Evolutionary conservation across 148 eudicot species (phyloP).

Genomic region (Suaeda aralocaspica): DNA sequence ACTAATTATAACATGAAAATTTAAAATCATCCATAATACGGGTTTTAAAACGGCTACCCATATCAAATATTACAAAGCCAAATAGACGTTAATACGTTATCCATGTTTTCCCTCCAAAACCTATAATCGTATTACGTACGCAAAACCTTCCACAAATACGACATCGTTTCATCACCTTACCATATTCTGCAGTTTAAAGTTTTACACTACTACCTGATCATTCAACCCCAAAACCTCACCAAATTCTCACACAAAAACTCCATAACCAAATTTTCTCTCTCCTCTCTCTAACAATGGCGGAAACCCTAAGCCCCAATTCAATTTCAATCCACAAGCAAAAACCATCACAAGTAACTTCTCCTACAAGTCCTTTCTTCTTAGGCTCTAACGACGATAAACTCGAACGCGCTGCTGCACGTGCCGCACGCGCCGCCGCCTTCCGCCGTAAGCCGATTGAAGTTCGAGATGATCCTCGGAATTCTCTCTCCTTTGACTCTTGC

Average conservation of each 20-base stretch:
- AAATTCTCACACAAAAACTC: too few relatives aligned
- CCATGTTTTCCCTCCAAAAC: background rate
- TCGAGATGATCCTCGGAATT: constrained; percentile 16
- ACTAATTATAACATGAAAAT: too few relatives aligned
- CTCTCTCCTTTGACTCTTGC: constrained; percentile 22
- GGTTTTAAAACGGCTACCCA: too few relatives aligned
- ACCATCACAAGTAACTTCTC: constrained; percentile 28
- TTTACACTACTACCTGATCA: too few relatives aligned
- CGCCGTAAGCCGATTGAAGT: constrained; percentile 49
- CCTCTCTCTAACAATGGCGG: constrained; percentile 40
- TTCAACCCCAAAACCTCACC: background rate
- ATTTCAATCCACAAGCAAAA: constrained; percentile 28
- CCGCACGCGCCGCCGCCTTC: constrained; percentile 80
- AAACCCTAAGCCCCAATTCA: constrained; percentile 43
- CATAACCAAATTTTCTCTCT: background rate
- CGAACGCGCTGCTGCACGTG: constrained; percentile 92
- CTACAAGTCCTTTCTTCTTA: constrained; percentile 61
- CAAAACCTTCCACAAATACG: background rate
- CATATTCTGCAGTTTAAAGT: background rate
- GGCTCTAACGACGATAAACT: constrained; percentile 86
- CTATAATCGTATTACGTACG: background rate
- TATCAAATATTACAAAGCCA: too few relatives aligned
- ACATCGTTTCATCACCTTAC: background rate
- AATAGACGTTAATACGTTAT: too few relatives aligned
- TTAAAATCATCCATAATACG: too few relatives aligned